A percentile compares a stretch with the other conserved stretches of the same genome.
phyloP scores from a whole-genome alignment of 176 grass and related monocot genomes.

The Bromus sterilis region DNA sequence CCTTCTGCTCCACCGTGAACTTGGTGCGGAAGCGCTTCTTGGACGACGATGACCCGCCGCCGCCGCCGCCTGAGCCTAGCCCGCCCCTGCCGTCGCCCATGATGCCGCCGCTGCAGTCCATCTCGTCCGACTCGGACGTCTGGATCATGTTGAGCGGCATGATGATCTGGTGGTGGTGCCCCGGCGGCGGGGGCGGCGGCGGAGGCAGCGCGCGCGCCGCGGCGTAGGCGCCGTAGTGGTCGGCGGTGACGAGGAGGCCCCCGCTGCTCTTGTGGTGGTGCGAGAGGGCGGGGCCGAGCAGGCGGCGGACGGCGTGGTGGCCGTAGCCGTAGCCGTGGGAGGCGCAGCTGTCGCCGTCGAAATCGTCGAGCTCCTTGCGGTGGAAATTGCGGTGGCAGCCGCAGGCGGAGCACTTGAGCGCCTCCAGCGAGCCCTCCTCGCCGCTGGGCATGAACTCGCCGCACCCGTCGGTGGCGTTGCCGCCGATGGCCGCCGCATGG shows the following conservation, averaged over 20 bases:
- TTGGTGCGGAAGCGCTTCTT: conserved; percentile 87
- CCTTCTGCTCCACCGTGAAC: conserved; percentile 89
- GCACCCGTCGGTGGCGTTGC: conserved; percentile 84
- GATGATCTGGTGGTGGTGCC: conserved; percentile 48
- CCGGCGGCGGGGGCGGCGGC: background rate
- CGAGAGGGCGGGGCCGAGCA: conserved; percentile 24
- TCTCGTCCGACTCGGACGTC: conserved; percentile 83
- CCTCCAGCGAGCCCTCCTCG: conserved; percentile 73
- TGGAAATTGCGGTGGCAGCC: conserved; percentile 97
- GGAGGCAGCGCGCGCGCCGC: conserved; percentile 6
- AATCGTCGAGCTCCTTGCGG: conserved; percentile 51
- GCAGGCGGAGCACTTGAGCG: conserved; percentile 82
- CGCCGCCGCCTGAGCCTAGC: background rate
- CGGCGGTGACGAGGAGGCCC: conserved; percentile 28
- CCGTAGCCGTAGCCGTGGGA: background rate
- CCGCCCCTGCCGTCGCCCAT: background rate
- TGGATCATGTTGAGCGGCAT: conserved; percentile 75
- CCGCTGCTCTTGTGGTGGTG: background rate
- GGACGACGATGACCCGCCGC: background rate
- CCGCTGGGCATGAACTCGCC: conserved; percentile 96
- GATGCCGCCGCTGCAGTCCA: conserved; percentile 33
- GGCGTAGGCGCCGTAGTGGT: conserved; percentile 36
- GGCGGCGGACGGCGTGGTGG: conserved; percentile 13
- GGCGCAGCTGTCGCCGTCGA: background rate
- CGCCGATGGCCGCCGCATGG: conserved; percentile 84